phyloP scores from a whole-genome alignment of 352 stramenopile genomes.

The Pythium graminicola region DNA sequence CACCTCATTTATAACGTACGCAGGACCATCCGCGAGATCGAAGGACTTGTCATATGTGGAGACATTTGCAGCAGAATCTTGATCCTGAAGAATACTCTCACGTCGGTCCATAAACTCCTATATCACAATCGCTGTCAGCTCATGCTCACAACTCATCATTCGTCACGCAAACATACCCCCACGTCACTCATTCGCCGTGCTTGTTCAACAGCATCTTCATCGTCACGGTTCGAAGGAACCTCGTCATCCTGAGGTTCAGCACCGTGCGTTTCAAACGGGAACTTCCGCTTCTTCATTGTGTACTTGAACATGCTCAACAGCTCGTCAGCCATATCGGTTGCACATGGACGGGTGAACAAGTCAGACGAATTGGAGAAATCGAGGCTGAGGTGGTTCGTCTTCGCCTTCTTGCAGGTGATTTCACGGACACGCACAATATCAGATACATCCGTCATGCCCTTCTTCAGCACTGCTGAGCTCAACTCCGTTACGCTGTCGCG shows the following conservation, averaged over 20 bases:
- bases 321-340: slow-evolving; percentile 47
- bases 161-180: slow-evolving; percentile 29
- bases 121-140: not conserved
- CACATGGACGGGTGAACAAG: slow-evolving; percentile 55
- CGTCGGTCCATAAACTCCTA: slow-evolving; percentile 7
- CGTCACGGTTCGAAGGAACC: slow-evolving; percentile 15
- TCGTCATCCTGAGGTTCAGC: slow-evolving; percentile 14
- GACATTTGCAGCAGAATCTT: slow-evolving; percentile 2
- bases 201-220: slow-evolving; percentile 53
- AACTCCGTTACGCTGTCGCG: slow-evolving; percentile 78
- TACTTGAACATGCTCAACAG: slow-evolving; percentile 70
- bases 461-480: slow-evolving; percentile 65
- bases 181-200: slow-evolving; percentile 58
- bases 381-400: slow-evolving; percentile 25
- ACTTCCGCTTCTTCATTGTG: slow-evolving; percentile 85
- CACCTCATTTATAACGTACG: too few species aligned
- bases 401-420: slow-evolving; percentile 31
- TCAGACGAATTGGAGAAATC: slow-evolving; percentile 27
- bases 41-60: slow-evolving; percentile 19
- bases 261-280: slow-evolving; percentile 42
- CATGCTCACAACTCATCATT: not conserved
- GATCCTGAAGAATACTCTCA: slow-evolving; percentile 15
- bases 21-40: slow-evolving; percentile 17
- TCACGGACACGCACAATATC: slow-evolving; percentile 61
- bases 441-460: slow-evolving; percentile 69